Base-by-base conservation (phyloP, 495 filamentous ascomycete species). In the Ramalina intermedia region DNA sequence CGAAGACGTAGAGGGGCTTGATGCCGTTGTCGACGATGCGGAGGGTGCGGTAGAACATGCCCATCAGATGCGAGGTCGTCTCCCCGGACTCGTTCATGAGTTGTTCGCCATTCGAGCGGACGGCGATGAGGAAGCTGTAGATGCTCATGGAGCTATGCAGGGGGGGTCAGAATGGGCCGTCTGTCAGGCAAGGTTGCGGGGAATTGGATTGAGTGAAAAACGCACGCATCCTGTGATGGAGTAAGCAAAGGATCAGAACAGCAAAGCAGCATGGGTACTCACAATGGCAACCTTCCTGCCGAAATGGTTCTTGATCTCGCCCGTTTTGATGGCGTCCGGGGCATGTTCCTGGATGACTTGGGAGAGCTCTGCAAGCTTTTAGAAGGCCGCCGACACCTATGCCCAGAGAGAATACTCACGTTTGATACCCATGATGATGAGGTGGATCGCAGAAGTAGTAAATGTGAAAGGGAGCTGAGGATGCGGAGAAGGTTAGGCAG, bases 21-120 rank as follows among this genome's bases (percentile, higher is more conserved):
- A 98, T 96, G 46, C 91, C 91, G 58, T 96, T 96, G 66, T 98
- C 91, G 62, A 96, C 85, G 64, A 98, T 96, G 57, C 91, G 86
- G 2, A 98, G 75, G 1, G 91, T 98, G 53, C 91, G 91, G 72
- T 98, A 98, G 69, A 98, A 98, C 82, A 98, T 88, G 55, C 91
- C 91, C 90, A 96, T 94, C 17, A 98, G 69, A 64, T 98, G 91
- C 7, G 91, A 96, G 0, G 91, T 98, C 1, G 91, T 98, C 55
- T 96, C 88, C 55, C 91, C 91, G 37, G 76, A 79, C 54, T 98
- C 91, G 59, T 78, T 88, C 75, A 80, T 96, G 50, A 98, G 78
- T 66, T 95, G 88, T 64, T 98, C 85, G 52, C 91, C 91, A 56
- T 93, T 87, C 50, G 87, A 95, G 43, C 91, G 88, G 37, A 98